A percentile compares a stretch with the other conserved stretches of the same genome.
Evolutionary conservation across 495 filamentous ascomycete species (phyloP).

Genomic region (Aspergillus saccharolyticus): DNA sequence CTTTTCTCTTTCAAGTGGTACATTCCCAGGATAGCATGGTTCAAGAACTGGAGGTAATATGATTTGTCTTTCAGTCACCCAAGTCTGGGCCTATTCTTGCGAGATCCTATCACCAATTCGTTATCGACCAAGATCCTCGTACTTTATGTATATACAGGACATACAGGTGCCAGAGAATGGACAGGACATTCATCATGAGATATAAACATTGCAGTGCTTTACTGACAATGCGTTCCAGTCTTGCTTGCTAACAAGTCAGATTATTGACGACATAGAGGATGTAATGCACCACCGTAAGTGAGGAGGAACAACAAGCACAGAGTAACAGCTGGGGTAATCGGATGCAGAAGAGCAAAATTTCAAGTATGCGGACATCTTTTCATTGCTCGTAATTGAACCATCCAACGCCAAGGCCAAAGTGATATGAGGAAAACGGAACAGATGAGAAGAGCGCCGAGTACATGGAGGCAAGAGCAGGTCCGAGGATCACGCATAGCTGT

Average conservation of each 20-base stretch:
- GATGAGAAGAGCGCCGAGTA: neutral
- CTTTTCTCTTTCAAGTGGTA: no score
- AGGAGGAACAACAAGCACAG: neutral
- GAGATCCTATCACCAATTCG: neutral
- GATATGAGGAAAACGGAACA: neutral
- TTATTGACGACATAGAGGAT: neutral
- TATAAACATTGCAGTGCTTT: neutral
- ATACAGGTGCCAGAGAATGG: conserved; percentile 6
- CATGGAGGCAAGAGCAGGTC: neutral
- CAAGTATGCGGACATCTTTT: conserved; percentile 18
- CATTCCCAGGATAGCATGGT: neutral
- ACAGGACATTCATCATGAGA: conserved; percentile 2
- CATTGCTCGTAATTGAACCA: conserved; percentile 18
- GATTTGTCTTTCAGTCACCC: no score
- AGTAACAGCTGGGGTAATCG: neutral
- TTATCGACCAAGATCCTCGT: neutral
- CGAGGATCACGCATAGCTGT: neutral
- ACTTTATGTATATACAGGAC: conserved; percentile 6
- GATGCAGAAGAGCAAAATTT: conserved; percentile 7
- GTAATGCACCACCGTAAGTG: neutral
- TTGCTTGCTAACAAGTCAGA: neutral
- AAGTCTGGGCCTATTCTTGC: neutral
- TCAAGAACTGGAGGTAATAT: neutral
- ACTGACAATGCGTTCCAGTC: neutral
- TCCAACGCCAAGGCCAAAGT: conserved; percentile 12